Percentiles rank a stretch among this genome's conserved stretches.
Conservation (phyloP, 2,329 filamentous ascomycete genomes). For the Dactylonectria macrodidyma region DNA sequence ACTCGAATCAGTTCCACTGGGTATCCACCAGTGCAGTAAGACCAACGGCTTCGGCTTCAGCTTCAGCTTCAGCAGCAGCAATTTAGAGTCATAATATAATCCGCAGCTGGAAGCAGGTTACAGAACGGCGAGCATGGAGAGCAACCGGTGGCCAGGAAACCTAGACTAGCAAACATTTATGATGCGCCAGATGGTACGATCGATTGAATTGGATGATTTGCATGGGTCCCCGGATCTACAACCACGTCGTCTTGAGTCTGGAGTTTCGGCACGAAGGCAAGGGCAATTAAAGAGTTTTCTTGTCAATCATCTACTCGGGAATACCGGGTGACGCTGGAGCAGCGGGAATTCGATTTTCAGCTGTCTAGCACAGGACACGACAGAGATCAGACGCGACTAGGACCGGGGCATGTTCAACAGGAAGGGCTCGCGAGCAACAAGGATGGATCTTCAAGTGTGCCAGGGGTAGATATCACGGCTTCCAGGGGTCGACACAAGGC, state of each 20-base stretch:
- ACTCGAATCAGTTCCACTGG: not conserved
- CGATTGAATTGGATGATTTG: constrained; percentile 38
- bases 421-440: constrained; percentile 27
- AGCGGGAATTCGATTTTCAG: constrained; percentile 33
- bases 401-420: constrained; percentile 25
- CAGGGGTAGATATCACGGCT: constrained; percentile 20
- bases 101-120: constrained; percentile 18
- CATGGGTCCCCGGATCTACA: constrained; percentile 46
- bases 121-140: constrained; percentile 36
- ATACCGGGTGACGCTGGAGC: constrained; percentile 20
- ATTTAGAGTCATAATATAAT: not conserved
- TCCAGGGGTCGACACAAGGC: constrained; percentile 30
- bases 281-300: constrained; percentile 23
- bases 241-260: constrained; percentile 27
- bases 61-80: not conserved
- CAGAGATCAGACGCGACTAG: constrained; percentile 23
- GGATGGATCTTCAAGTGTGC: constrained; percentile 31
- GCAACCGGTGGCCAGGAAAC: constrained; percentile 31
- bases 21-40: not conserved
- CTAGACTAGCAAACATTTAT: constrained; percentile 28
- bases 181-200: constrained; percentile 37
- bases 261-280: constrained; percentile 26
- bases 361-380: constrained; percentile 30
- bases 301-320: constrained; percentile 14
- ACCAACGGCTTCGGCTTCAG: constrained; percentile 3